Base-by-base conservation (phyloP, 1,284 basidiomycete genomes). In the Pholiota adiposa region DNA sequence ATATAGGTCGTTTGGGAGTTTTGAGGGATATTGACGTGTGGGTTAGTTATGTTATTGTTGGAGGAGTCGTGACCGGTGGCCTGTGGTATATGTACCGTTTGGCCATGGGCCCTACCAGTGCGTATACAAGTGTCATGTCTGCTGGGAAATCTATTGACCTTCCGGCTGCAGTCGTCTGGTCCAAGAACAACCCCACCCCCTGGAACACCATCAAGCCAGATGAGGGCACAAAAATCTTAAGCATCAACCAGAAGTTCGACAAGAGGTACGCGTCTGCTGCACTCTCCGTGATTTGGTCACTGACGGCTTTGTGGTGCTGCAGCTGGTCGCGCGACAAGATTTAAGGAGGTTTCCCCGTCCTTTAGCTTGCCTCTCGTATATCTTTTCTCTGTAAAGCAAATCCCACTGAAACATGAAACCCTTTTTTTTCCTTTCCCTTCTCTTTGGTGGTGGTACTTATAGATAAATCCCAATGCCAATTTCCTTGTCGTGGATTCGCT, bases 171-270 rank as follows among this genome's bases (percentile, higher is more conserved):
- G 91, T 93, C 63, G 77, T 92, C 69, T 93, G 92, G 91, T 87
- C 89, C 48, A 90, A 86, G 78, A 78, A 67, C 70, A 93, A 93
- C 80, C 90, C 90, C 11, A 86, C 87, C 11, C 91, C 92, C 18
- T 93, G 90, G 89, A 89, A 90, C 72, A 80, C 83, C 61, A 81
- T 93, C 71, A 82, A 90, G 71, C 86, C 83, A 40, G 81, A 88
- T 65, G 85, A 92, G 74, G 83, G 83, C 63, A 89, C 83, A 59
- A 93, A 93, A 77, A 50, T 93, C 58, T 70, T 87, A 69, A 74
- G 83, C 55, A 83, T 90, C 38, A 87, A 88, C 77, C 84, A 88
- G 69, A 87, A 84, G 66, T 91, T 93, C 64, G 82, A 87, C 14
- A 88, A 87, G 77, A 85, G 79, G 90, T 91, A 54, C 60, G 76